Evolutionary conservation across 1,284 basidiomycete species (phyloP), one percentile per base, ranked within the genome.

Genomic region (Schizophyllum commune): DNA sequence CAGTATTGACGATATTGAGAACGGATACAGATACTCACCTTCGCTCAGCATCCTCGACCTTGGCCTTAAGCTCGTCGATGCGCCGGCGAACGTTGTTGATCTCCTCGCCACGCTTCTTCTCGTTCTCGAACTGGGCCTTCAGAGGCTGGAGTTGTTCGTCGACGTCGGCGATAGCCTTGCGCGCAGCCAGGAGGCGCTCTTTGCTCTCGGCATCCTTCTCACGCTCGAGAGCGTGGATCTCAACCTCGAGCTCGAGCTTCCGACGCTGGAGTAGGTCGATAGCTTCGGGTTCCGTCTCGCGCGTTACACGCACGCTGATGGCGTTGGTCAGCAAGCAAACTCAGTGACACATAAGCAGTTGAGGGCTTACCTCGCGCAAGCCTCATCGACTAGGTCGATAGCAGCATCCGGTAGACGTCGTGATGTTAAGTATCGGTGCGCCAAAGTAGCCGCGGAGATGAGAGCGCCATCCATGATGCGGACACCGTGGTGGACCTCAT

Each of bases 31-130:
- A 60, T n/a, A 74, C 83, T 68, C 80, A 88, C 77, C 86, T 85
- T 72, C 96, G 82, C 74, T 98, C 94, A 6, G 96, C 96, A 57
- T 97, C 94, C 67, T 97, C 94, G 0, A 92, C 90, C 78, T 98
- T 99, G 21, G 90, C 88, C 66, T 88, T 91, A 53, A 99, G 80
- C 65, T 97, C 92, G 68, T 99, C 97, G 58, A 99, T 94, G 75
- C 84, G 91, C 69, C 86, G 83, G 59, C 93, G 84, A 34, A 93
- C 82, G 3, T 82, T 76, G 67, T 91, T 90, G 67, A 98, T 86
- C 70, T 97, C 90, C 64, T 98, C 91, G 19, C 91, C 90, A 56
- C 91, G 84, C 59, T 80, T 79, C 79, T 96, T 96, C 74, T 97
- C 92, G 58, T 89, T 89, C 73, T 98, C 92, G 74, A 95, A 96